Conservation (phyloP, 2,329 filamentous ascomycete species). For the Hymenotorrendiella dingleyae region DNA sequence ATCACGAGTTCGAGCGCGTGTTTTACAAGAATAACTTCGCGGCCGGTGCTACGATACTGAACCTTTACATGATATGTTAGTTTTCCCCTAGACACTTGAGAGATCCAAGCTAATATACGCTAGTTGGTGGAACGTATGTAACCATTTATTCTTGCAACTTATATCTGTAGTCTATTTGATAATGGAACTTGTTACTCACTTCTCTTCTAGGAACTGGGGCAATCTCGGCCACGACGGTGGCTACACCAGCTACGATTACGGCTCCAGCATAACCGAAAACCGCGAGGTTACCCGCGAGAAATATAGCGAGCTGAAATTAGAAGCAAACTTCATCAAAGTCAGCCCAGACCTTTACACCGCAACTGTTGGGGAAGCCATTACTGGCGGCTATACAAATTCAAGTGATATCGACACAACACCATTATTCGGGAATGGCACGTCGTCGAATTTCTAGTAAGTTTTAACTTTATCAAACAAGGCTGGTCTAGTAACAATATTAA, state of each 20-base stretch:
- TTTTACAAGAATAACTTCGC: slow-evolving; percentile 74
- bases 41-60: slow-evolving; percentile 61
- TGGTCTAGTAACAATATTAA: not conserved
- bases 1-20: slow-evolving; percentile 69
- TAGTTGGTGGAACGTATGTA: slow-evolving; percentile 55
- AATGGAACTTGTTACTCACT: not conserved
- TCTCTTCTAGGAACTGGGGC: slow-evolving; percentile 61
- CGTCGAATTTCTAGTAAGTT: slow-evolving; percentile 50
- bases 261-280: slow-evolving; percentile 61
- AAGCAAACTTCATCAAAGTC: slow-evolving; percentile 68
- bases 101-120: slow-evolving; percentile 34
- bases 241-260: slow-evolving; percentile 54
- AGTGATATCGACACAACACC: slow-evolving; percentile 49
- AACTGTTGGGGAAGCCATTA: slow-evolving; percentile 42
- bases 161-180: not conserved
- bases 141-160: not conserved
- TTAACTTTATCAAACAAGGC: slow-evolving; percentile 14
- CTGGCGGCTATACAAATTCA: slow-evolving; percentile 45
- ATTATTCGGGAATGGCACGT: slow-evolving; percentile 47
- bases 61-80: slow-evolving; percentile 63
- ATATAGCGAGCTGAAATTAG: slow-evolving; percentile 71
- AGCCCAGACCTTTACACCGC: slow-evolving; percentile 64
- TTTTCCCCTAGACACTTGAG: too few relatives aligned
- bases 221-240: slow-evolving; percentile 64
- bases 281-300: slow-evolving; percentile 65